Evolutionary conservation across 805 yeast genomes (phyloP).

Genomic region (Starmerella etchellsii): DNA sequence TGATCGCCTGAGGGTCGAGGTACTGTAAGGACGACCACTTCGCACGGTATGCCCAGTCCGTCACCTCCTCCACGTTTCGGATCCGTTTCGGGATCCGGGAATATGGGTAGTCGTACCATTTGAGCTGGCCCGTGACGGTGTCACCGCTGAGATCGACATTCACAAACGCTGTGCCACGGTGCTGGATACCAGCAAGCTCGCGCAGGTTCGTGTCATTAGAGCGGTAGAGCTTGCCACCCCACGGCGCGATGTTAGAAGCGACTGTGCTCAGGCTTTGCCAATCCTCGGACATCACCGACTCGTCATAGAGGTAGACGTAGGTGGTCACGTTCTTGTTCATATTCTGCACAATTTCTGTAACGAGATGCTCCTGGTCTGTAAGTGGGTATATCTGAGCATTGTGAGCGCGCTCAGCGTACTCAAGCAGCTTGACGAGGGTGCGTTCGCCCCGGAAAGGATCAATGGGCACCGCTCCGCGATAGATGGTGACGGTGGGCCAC

Average conservation of each 20-base stretch:
- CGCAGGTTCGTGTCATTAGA: slow-evolving; percentile 13
- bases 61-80: slow-evolving; percentile 14
- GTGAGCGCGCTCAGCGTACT: slow-evolving; percentile 24
- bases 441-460: slow-evolving; percentile 23
- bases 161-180: slow-evolving; percentile 17
- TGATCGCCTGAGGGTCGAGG: slow-evolving; percentile 8
- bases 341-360: slow-evolving; percentile 20
- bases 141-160: slow-evolving; percentile 10
- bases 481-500: slow-evolving; percentile 18
- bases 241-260: slow-evolving; percentile 18
- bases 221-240: slow-evolving; percentile 16
- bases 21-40: slow-evolving; percentile 11
- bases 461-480: slow-evolving; percentile 14
- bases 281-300: slow-evolving; percentile 29
- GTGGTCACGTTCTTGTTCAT: slow-evolving; percentile 21
- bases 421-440: slow-evolving; percentile 25
- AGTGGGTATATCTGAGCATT: slow-evolving; percentile 24
- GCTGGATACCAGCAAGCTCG: slow-evolving; percentile 14
- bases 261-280: slow-evolving; percentile 28
- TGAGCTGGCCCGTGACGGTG: slow-evolving; percentile 4
- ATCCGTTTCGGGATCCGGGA: slow-evolving; percentile 17
- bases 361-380: slow-evolving; percentile 20
- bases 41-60: slow-evolving; percentile 15
- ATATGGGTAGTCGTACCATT: slow-evolving; percentile 14
- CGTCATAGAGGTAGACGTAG: slow-evolving; percentile 31